phyloP scores from a whole-genome alignment of 2,329 filamentous ascomycete genomes.

The Cercospora citrullina region DNA sequence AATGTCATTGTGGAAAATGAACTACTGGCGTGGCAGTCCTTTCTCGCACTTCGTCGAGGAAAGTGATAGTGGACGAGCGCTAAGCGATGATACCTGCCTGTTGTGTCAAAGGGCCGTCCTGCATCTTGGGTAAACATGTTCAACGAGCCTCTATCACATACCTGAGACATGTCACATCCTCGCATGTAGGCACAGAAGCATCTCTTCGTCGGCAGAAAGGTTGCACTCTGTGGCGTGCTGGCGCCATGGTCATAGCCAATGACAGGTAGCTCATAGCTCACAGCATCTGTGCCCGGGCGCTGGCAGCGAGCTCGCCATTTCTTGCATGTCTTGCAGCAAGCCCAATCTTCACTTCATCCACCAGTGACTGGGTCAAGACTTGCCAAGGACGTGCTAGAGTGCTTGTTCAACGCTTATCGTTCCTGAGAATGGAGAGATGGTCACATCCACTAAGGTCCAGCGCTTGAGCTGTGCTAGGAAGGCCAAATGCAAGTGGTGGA shows the following conservation, averaged over 20 bases:
- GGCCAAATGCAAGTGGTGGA: neutral
- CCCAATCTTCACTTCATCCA: neutral
- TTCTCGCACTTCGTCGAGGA: neutral
- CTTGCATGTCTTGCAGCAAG: neutral
- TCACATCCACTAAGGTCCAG: neutral
- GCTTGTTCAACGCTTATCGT: conserved; percentile 15
- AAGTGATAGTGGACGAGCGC: neutral
- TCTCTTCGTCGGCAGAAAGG: neutral
- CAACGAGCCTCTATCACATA: neutral
- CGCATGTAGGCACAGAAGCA: neutral
- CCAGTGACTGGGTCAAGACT: neutral
- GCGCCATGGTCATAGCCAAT: neutral
- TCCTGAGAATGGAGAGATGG: neutral
- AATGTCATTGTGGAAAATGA: neutral
- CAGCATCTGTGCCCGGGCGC: neutral
- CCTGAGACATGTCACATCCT: neutral
- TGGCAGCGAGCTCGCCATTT: neutral
- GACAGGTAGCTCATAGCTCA: neutral
- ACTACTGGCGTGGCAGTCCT: neutral
- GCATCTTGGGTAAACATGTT: neutral
- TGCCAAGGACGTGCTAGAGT: neutral
- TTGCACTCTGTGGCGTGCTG: neutral
- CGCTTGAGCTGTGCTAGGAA: conserved; percentile 7
- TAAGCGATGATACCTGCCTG: conserved; percentile 13
- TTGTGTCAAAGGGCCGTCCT: neutral